These are phyloP conservation scores for Solanum tarapatanum DNA, from an alignment of 257 asterid species.

Conservation along the genomic window DNA sequence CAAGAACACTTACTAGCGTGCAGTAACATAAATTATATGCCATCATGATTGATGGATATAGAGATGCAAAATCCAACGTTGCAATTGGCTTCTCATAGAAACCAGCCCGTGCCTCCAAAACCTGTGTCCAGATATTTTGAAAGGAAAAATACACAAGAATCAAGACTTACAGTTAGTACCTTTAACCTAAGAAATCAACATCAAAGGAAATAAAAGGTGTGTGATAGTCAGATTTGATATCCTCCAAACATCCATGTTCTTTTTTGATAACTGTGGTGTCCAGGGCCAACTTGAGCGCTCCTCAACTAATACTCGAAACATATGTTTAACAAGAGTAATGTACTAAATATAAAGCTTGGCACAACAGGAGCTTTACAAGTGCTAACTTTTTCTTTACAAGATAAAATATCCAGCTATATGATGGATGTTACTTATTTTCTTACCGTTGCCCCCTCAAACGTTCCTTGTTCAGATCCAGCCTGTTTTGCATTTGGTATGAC, in stretches of 20 bases:
- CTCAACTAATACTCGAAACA: neutral
- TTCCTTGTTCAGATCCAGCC: constrained; percentile 90
- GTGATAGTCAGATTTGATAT: neutral
- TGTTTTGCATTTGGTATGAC: constrained; percentile 89
- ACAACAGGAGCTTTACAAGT: neutral
- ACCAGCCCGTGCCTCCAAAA: constrained; percentile 90
- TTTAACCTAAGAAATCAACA: neutral
- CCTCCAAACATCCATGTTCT: neutral
- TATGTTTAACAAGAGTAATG: neutral
- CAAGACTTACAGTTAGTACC: neutral
- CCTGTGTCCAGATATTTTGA: constrained; percentile 32
- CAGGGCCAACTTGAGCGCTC: neutral
- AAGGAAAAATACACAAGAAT: neutral
- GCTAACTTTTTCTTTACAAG: neutral
- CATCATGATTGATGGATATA: constrained; percentile 98
- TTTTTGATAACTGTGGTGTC: neutral
- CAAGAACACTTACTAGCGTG: constrained; percentile 54
- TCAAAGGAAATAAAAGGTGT: neutral
- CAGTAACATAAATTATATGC: constrained; percentile 96
- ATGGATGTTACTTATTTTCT: constrained; percentile 18
- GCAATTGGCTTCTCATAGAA: constrained; percentile 96
- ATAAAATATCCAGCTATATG: constrained; percentile 1
- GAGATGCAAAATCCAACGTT: constrained; percentile 95
- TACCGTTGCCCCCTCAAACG: constrained; percentile 98
- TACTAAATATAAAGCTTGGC: neutral